A percentile compares a stretch with the other conserved stretches of the same genome.
Conservation (phyloP, 1,284 basidiomycete species). For the Apiotrichum akiyoshidainum region DNA sequence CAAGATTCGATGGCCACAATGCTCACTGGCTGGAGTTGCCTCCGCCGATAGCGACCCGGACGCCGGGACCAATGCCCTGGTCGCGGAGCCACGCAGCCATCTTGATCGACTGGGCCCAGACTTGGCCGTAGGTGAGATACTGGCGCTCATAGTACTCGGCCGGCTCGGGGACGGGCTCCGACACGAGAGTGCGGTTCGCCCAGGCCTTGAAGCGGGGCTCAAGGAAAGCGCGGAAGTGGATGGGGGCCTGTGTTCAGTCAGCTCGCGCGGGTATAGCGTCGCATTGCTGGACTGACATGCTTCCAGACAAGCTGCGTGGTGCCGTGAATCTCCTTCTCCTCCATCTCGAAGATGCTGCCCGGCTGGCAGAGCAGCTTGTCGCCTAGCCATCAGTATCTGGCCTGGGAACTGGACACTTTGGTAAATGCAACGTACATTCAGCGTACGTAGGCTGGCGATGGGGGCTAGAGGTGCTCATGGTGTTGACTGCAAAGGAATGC, state of each 20-base stretch:
- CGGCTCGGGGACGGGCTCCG: constrained; percentile 19
- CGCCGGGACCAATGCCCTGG: constrained; percentile 30
- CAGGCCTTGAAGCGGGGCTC: constrained; percentile 9
- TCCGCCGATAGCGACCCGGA: constrained; percentile 37
- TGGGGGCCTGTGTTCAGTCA: too few relatives aligned
- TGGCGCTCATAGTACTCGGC: constrained; percentile 9
- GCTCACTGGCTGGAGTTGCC: constrained; percentile 25
- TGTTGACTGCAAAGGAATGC: neutral
- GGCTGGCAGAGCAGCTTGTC: constrained; percentile 38
- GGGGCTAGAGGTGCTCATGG: neutral
- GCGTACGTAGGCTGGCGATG: neutral
- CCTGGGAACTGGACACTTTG: too few relatives aligned
- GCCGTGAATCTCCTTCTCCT: constrained; percentile 31
- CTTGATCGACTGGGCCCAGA: constrained; percentile 19
- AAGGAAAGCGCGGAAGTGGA: constrained; percentile 1
- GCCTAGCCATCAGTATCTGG: constrained; percentile 20
- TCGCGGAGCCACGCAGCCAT: constrained; percentile 32
- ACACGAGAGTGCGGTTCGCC: constrained; percentile 27
- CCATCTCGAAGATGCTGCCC: constrained; percentile 42
- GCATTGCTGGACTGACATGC: constrained; percentile 25
- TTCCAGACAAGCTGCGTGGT: constrained; percentile 35
- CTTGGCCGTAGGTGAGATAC: constrained; percentile 29
- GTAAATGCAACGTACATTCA: neutral
- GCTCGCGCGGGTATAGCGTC: neutral
- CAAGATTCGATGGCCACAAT: neutral